Evolutionary conservation across 2,329 filamentous ascomycete species (phyloP).

Genomic region (Epichloe sylvatica): DNA sequence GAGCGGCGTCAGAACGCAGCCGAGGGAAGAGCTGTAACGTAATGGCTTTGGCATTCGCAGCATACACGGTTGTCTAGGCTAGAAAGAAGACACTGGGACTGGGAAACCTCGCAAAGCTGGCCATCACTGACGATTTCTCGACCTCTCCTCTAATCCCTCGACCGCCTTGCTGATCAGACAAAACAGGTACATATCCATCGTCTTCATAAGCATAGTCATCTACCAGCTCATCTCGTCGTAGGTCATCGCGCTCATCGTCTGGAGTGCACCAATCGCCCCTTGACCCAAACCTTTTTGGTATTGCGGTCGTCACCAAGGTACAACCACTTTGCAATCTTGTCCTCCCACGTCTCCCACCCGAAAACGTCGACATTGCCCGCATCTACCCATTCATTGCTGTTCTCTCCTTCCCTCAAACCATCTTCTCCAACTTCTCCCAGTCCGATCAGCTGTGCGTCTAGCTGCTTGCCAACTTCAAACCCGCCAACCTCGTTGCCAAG

Average conservation of each 20-base stretch:
- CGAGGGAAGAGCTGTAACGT: too few species aligned
- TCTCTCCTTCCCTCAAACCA: constrained; percentile 10
- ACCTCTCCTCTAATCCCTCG: too few species aligned
- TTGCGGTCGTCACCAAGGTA: constrained; percentile 90
- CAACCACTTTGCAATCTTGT: constrained; percentile 84
- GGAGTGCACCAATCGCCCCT: constrained; percentile 65
- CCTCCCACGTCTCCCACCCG: constrained; percentile 79
- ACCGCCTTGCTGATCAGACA: too few species aligned
- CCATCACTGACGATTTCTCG: too few species aligned
- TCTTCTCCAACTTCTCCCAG: constrained; percentile 38
- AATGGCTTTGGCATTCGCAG: too few species aligned
- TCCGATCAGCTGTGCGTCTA: constrained; percentile 75
- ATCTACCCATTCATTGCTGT: constrained; percentile 15
- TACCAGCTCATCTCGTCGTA: neutral
- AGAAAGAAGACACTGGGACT: too few species aligned
- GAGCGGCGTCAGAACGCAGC: too few species aligned
- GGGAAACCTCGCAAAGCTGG: too few species aligned
- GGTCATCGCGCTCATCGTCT: constrained; percentile 11
- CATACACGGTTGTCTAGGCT: too few species aligned
- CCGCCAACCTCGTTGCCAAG: constrained; percentile 58
- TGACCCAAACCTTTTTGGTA: constrained; percentile 78
- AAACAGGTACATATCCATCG: too few species aligned
- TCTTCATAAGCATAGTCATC: neutral
- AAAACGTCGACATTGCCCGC: constrained; percentile 71
- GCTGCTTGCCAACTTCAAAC: constrained; percentile 78